Percentiles rank a stretch among this genome's conserved stretches.
phyloP scores from a whole-genome alignment of 352 stramenopile species.

The Pythium insidiosum region DNA sequence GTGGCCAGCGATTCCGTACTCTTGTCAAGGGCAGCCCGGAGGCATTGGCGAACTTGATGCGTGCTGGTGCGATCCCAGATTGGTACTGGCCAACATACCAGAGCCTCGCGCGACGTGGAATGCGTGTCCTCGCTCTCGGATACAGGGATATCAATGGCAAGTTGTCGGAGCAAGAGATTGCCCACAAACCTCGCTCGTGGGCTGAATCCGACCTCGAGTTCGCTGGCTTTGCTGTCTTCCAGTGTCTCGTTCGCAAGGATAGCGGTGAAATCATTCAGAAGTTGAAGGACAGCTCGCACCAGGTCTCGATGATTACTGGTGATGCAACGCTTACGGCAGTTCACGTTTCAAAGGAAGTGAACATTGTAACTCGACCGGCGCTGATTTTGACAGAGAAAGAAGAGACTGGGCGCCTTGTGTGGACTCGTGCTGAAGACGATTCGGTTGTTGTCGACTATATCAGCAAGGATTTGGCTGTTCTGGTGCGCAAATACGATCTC shows the following conservation, averaged over 20 bases:
- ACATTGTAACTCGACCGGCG: conserved; percentile 82
- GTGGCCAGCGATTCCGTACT: conserved; percentile 65
- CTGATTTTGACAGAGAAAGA: conserved; percentile 60
- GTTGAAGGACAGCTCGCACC: conserved; percentile 88
- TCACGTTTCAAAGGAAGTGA: conserved; percentile 94
- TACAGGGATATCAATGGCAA: conserved; percentile 89
- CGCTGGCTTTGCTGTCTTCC: conserved; percentile 90
- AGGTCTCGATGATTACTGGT: conserved; percentile 98
- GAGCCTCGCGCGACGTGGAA: conserved; percentile 70
- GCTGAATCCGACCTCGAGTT: conserved; percentile 95
- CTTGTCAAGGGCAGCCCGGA: conserved; percentile 98
- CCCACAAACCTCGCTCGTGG: conserved; percentile 69
- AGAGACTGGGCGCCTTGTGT: conserved; percentile 31
- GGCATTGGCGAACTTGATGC: conserved; percentile 84
- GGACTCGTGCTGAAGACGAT: conserved; percentile 81
- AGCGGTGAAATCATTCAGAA: conserved; percentile 91
- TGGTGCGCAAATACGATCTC: conserved; percentile 80
- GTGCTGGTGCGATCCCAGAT: conserved; percentile 63
- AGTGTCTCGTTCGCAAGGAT: conserved; percentile 94
- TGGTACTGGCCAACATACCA: conserved; percentile 90
- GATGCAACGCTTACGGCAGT: conserved; percentile 96
- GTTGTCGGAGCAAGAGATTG: conserved; percentile 64
- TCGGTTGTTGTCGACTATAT: conserved; percentile 54
- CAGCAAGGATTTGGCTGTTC: conserved; percentile 40
- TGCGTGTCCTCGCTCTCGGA: conserved; percentile 94